Percentiles rank a stretch among this genome's conserved stretches.
phyloP scores from a whole-genome alignment of 306 rosid species.

The Quercus glauca region DNA sequence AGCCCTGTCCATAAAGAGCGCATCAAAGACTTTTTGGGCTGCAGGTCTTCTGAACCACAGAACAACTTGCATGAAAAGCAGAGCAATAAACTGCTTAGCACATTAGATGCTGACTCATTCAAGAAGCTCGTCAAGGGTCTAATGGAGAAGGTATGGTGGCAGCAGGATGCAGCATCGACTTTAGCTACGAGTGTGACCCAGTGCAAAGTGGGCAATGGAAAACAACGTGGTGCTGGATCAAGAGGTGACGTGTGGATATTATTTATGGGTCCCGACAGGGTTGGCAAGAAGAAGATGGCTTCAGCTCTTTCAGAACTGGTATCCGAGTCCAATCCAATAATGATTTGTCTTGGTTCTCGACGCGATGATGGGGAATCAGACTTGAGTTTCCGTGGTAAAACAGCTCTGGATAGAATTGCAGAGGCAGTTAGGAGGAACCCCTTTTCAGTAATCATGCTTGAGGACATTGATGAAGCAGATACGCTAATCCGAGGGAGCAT shows the following conservation, averaged over 20 bases:
- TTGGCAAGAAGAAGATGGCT: conserved; percentile 97
- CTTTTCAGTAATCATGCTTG: conserved; percentile 74
- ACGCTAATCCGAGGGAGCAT: conserved; percentile 56
- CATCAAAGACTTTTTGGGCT: conserved; percentile 60
- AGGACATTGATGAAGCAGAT: conserved; percentile 78
- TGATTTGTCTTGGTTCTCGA: conserved; percentile 54
- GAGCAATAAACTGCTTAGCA: conserved; percentile 39
- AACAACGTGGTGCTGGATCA: conserved; percentile 42
- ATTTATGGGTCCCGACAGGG: conserved; percentile 81
- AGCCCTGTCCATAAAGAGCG: conserved; percentile 42
- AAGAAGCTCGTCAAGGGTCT: conserved; percentile 74
- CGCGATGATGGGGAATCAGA: conserved; percentile 60
- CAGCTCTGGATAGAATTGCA: conserved; percentile 69
- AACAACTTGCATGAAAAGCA: conserved; percentile 53
- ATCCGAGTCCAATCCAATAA: conserved; percentile 64
- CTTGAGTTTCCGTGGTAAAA: conserved; percentile 72
- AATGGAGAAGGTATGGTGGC: conserved; percentile 97
- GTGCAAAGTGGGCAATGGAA: conserved; percentile 74
- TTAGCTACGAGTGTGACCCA: conserved; percentile 77
- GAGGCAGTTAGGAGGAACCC: conserved; percentile 85
- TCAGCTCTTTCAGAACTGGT: conserved; percentile 77
- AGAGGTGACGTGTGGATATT: conserved; percentile 88
- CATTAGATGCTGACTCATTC: conserved; percentile 67
- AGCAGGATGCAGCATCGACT: conserved; percentile 85
- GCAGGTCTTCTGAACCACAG: conserved; percentile 65